phyloP scores from a whole-genome alignment of 1,284 basidiomycete species.

The Ganoderma lucidum region DNA sequence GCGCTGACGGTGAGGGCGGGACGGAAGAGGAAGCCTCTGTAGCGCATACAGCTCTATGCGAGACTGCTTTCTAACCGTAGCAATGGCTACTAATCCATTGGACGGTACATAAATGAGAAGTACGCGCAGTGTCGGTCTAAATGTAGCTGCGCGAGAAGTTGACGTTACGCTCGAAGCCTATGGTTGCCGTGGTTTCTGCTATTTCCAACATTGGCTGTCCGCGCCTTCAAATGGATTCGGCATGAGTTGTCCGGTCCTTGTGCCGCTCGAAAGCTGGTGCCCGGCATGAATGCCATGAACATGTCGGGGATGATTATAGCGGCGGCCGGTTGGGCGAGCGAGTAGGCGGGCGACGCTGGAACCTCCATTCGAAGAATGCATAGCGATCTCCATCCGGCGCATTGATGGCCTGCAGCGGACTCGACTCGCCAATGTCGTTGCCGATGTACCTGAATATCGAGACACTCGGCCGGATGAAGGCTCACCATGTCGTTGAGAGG shows the following conservation, averaged over 20 bases:
- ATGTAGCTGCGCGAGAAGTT: not conserved
- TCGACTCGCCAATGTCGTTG: not conserved
- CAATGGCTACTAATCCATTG: not conserved
- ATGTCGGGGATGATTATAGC: not conserved
- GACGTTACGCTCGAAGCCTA: not conserved
- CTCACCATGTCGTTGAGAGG: not conserved
- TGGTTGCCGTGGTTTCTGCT: not conserved
- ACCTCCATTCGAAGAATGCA: not conserved
- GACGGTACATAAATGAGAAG: not conserved
- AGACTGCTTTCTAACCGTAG: not conserved
- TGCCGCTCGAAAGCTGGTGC: not conserved
- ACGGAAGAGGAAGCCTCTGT: not conserved
- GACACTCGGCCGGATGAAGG: not conserved
- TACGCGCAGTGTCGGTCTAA: not conserved
- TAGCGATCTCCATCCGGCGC: not conserved
- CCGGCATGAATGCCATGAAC: not conserved
- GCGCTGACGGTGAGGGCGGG: not conserved
- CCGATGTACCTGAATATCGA: not conserved
- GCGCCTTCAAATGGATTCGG: not conserved
- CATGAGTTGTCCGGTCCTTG: not conserved
- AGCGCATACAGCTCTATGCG: not conserved
- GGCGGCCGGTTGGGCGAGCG: not conserved
- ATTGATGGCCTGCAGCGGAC: not conserved
- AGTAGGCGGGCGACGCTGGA: not conserved
- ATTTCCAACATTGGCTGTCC: not conserved